These are phyloP conservation scores for Gossypium raimondii DNA, from an alignment of 345 rosid genomes.

Conservation along the genomic window DNA sequence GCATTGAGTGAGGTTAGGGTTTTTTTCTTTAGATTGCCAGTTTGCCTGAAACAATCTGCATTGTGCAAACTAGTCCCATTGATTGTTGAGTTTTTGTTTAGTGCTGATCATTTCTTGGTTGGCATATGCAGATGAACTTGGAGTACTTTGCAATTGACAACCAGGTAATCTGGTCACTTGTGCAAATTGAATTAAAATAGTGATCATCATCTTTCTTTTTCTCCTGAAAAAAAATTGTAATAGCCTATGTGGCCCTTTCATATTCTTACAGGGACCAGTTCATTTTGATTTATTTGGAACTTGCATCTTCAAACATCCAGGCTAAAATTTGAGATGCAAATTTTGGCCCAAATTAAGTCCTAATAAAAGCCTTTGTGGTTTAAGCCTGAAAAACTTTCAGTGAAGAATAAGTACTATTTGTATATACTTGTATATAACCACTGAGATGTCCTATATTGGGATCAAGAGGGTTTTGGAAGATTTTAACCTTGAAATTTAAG, in stretches of 20 bases:
- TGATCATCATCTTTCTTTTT: neutral
- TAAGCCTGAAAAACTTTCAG: neutral
- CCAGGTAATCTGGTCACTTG: slow-evolving; percentile 51
- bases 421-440: neutral
- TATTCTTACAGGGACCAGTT: neutral
- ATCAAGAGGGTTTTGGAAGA: neutral
- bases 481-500: neutral
- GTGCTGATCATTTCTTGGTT: slow-evolving; percentile 14
- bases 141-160: slow-evolving; percentile 95
- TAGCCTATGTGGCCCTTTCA: neutral
- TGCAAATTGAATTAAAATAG: neutral
- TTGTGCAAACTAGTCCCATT: neutral
- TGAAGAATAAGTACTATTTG: neutral
- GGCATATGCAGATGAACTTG: slow-evolving; percentile 89
- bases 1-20: slow-evolving; percentile 80
- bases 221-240: neutral
- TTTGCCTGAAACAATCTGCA: neutral
- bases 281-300: neutral
- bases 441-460: neutral
- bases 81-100: slow-evolving; percentile 10
- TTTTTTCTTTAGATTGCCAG: slow-evolving; percentile 4
- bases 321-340: neutral
- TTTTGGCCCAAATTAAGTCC: neutral
- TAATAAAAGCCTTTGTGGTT: neutral
- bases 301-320: neutral